A percentile compares a stretch with the other conserved stretches of the same genome.
Conservation (phyloP, 768 basidiomycete species). For the Dioszegia crocea region DNA sequence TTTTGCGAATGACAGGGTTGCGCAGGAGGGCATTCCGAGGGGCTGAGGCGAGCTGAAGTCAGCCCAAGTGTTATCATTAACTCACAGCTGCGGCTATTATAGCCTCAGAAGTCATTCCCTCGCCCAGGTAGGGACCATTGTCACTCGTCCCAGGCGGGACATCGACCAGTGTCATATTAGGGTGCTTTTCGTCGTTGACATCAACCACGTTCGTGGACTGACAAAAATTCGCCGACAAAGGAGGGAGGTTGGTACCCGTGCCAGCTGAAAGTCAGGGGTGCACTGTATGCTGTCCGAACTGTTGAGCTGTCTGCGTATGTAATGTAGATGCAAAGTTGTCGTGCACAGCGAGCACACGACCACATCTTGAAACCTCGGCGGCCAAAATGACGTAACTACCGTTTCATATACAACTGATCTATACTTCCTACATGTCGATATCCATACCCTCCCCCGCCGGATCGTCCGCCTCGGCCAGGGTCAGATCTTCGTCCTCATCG, state of each 20-base stretch:
- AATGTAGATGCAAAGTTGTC: too few relatives aligned
- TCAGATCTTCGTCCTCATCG: slow-evolving; percentile 28
- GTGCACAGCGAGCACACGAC: too few relatives aligned
- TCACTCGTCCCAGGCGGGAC: too few relatives aligned
- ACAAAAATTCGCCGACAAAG: too few relatives aligned
- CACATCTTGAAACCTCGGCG: background rate
- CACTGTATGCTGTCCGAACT: too few relatives aligned
- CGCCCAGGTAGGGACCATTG: background rate
- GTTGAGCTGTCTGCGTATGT: too few relatives aligned
- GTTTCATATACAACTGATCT: background rate
- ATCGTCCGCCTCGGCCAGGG: background rate
- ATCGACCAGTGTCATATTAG: too few relatives aligned
- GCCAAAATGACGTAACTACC: slow-evolving; percentile 1
- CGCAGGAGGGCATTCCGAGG: slow-evolving; percentile 19
- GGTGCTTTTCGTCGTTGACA: too few relatives aligned
- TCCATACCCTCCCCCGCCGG: slow-evolving; percentile 11
- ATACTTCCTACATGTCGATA: slow-evolving; percentile 14
- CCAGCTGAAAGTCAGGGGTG: too few relatives aligned
- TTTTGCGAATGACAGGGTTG: slow-evolving; percentile 24
- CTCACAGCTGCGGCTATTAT: slow-evolving; percentile 15
- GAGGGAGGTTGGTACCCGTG: too few relatives aligned
- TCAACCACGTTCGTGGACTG: too few relatives aligned
- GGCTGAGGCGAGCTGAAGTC: slow-evolving; percentile 13
- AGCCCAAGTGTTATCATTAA: background rate
- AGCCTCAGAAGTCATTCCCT: slow-evolving; percentile 16